Base-by-base conservation (phyloP, 768 basidiomycete genomes). In the Lentinula boryana region DNA sequence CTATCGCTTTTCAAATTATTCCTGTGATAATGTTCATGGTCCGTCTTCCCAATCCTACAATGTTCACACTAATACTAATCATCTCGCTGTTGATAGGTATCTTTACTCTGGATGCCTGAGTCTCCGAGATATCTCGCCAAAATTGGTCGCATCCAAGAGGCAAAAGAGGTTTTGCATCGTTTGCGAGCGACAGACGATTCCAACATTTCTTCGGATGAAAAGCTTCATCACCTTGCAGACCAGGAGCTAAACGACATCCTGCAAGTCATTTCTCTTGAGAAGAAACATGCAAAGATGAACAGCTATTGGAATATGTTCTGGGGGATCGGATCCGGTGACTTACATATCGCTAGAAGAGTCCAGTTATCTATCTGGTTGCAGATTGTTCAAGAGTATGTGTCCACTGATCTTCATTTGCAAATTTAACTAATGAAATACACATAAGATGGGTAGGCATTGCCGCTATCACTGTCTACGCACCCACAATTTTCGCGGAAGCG, bases 221-320 rank as follows among this genome's bases (percentile, higher is more conserved):
- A 67, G 12, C 40, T 52, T 12, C 54, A 62, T 31, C 41, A 64
- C 3, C 63, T 60, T 10, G 76, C 71, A 5, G 63, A 64, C 1
- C 61, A 66, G 7, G 78, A 79, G 60, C 75, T 69, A 58, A 70
- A 75, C 6, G 72, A 74, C 13, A 79, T 79, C 63, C 62, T 75
- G 33, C 74, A 74, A 15, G 74, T 71, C 2, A 70, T 75, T 6
- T 67, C 68, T 46, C 69, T 77, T n/a, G 77, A 78, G 67, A 74
- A 74, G 67, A 69, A 72, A 62, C 72, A 78, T 61, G 63, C 71
- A 1, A 70, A 68, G 54, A 74, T 77, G 63, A 77, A 78, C 66
- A 69, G 71, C 16, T 79, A 79, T 63, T 69, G 77, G 68, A 70
- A 73, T 15, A 79, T 78, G 77, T 75, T 79, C 67, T 76, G 76